A percentile compares a stretch with the other conserved stretches of the same genome.
Evolutionary conservation across 169 alveolate species (phyloP).

Genomic region (Cryptosporidium sp.): DNA sequence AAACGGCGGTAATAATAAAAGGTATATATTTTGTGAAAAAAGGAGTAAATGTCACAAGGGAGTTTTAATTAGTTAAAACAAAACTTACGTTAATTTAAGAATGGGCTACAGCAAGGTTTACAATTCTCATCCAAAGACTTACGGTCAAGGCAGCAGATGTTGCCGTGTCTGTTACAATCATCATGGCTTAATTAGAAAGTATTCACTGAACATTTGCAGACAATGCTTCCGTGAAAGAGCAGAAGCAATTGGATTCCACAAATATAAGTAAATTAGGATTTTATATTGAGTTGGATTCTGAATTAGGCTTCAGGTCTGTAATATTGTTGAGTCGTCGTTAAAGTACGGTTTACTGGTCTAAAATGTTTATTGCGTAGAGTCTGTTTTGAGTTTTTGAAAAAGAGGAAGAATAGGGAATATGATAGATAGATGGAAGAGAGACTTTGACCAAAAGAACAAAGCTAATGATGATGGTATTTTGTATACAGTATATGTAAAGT

Average conservation of each 20-base stretch:
- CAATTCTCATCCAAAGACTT: conserved; percentile 87
- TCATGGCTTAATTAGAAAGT: conserved; percentile 98
- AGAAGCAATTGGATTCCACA: conserved; percentile 94
- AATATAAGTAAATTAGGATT: conserved; percentile 68
- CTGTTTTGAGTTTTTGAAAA: neutral
- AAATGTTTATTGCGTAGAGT: neutral
- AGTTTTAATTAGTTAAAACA: conserved; percentile 1
- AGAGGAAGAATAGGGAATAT: neutral
- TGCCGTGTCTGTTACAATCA: conserved; percentile 98
- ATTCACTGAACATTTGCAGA: conserved; percentile 96
- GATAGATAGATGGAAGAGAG: neutral
- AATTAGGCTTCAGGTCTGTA: neutral
- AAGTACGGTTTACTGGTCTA: conserved; percentile 31
- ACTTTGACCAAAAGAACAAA: neutral
- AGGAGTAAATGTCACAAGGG: neutral
- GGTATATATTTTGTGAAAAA: conserved; percentile 3
- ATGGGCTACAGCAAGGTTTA: conserved; percentile 75
- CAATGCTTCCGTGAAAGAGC: conserved; percentile 99
- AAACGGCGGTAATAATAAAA: neutral
- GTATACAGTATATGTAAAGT: conserved; percentile 18
- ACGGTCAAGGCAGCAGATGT: conserved; percentile 90
- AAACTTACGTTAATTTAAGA: neutral
- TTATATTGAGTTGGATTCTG: conserved; percentile 6
- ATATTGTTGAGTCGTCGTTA: conserved; percentile 7
- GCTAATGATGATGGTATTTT: conserved; percentile 51